Conservation (phyloP, 1,284 basidiomycete species). For the Sutorius eximius region DNA sequence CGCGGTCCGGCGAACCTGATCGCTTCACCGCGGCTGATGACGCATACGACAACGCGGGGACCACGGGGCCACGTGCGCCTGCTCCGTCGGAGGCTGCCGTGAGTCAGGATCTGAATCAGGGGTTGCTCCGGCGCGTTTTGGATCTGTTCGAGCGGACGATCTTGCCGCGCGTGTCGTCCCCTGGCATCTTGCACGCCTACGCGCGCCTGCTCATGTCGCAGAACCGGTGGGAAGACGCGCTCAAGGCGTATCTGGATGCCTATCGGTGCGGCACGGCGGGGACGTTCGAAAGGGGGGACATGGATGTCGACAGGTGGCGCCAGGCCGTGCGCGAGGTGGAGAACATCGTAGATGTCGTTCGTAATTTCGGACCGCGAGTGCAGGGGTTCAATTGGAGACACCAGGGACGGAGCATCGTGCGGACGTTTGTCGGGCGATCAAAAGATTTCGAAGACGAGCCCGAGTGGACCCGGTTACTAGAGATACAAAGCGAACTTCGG, state of each 20-base stretch:
- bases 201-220: slow-evolving; percentile 79
- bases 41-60: background rate
- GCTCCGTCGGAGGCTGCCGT: too few relatives aligned
- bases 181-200: slow-evolving; percentile 78
- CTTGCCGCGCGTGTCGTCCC: slow-evolving; percentile 73
- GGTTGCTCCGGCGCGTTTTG: slow-evolving; percentile 60
- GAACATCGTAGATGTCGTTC: slow-evolving; percentile 80
- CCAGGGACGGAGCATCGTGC: slow-evolving; percentile 84
- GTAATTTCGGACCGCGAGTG: slow-evolving; percentile 77
- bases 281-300: slow-evolving; percentile 66
- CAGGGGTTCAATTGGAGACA: slow-evolving; percentile 72
- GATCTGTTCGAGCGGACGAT: slow-evolving; percentile 77
- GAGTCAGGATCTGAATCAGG: slow-evolving; percentile 55
- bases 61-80: background rate
- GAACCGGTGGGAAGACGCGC: slow-evolving; percentile 68
- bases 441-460: slow-evolving; percentile 85
- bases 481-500: slow-evolving; percentile 56
- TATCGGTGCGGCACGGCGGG: slow-evolving; percentile 76
- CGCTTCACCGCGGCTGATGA: background rate
- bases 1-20: slow-evolving; percentile 45
- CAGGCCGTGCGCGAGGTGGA: slow-evolving; percentile 77
- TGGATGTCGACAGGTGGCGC: slow-evolving; percentile 64
- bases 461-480: slow-evolving; percentile 75
- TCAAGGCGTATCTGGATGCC: slow-evolving; percentile 81
- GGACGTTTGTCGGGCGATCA: slow-evolving; percentile 84